A percentile compares a stretch with the other conserved stretches of the same genome.
Conservation (phyloP, 345 rosid species). For the Melaleuca quinquenervia region DNA sequence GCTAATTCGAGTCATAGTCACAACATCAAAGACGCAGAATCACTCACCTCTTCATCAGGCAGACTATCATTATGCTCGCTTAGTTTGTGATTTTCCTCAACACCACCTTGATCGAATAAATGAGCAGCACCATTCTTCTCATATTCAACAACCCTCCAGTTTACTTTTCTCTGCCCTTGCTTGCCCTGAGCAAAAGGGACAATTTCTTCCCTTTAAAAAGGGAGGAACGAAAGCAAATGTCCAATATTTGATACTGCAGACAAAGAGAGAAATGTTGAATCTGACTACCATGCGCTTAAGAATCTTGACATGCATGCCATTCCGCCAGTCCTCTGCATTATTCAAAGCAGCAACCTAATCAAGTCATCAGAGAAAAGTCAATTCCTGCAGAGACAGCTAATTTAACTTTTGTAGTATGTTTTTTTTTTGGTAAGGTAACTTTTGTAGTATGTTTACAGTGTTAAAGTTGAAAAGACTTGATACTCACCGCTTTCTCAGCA, state of each 20-base stretch:
- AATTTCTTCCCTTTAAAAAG: not conserved
- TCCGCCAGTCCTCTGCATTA: conserved; percentile 85
- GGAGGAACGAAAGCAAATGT: not conserved
- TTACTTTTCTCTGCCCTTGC: conserved; percentile 48
- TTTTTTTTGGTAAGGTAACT: too few relatives aligned
- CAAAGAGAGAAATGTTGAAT: not conserved
- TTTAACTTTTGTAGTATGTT: not conserved
- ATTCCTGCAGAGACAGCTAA: not conserved
- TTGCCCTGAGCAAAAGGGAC: conserved; percentile 29
- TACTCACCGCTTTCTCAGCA: conserved; percentile 87
- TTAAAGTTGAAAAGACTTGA: not conserved
- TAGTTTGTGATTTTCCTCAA: conserved; percentile 31
- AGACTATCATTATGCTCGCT: conserved; percentile 45
- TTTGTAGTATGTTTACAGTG: not conserved
- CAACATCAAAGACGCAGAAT: not conserved
- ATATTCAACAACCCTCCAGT: conserved; percentile 43
- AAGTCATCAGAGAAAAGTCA: conserved; percentile 3
- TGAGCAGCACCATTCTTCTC: conserved; percentile 35
- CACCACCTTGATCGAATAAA: conserved; percentile 30
- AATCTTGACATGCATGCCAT: conserved; percentile 81
- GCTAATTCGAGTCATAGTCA: not conserved
- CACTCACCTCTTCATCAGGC: conserved; percentile 52
- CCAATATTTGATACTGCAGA: not conserved
- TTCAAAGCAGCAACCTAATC: conserved; percentile 67
- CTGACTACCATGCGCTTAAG: conserved; percentile 48